These are phyloP conservation scores for Podospora pseudocomata DNA, from an alignment of 495 filamentous ascomycete species.

Conservation along the genomic window DNA sequence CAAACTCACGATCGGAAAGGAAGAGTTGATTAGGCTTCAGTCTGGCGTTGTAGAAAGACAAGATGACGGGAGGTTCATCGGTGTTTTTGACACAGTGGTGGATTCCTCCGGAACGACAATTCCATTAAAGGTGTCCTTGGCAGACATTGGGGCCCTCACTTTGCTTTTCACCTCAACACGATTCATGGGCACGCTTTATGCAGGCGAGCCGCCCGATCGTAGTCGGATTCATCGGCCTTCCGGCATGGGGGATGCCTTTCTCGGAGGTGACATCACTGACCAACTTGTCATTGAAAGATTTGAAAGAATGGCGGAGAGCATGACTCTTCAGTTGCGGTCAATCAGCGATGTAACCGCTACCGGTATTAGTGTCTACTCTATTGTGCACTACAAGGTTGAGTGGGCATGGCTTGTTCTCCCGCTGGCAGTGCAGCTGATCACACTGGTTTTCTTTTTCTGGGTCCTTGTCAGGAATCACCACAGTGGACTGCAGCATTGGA, in stretches of 20 bases:
- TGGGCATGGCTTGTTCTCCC: slow-evolving; percentile 19
- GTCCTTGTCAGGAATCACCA: slow-evolving; percentile 10
- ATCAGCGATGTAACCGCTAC: neutral
- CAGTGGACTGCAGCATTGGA: slow-evolving; percentile 15
- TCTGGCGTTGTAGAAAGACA: neutral
- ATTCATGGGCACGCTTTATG: slow-evolving; percentile 6
- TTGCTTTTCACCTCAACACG: slow-evolving; percentile 7
- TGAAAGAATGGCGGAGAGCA: slow-evolving; percentile 13
- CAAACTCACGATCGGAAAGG: neutral
- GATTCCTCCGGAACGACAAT: neutral
- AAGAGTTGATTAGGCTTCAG: slow-evolving; percentile 8
- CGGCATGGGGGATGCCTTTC: slow-evolving; percentile 16
- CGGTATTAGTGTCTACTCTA: slow-evolving; percentile 1
- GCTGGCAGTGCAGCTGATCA: slow-evolving; percentile 4
- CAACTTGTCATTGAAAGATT: neutral
- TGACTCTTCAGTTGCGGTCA: slow-evolving; percentile 16
- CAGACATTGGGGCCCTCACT: neutral
- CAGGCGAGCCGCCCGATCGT: neutral
- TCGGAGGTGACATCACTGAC: slow-evolving; percentile 3
- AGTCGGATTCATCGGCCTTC: too few species aligned
- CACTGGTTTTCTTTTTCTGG: slow-evolving; percentile 4
- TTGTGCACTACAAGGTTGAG: slow-evolving; percentile 11
- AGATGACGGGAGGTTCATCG: neutral
- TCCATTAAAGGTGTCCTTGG: neutral
- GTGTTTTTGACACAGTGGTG: neutral